A percentile compares a stretch with the other conserved stretches of the same genome.
These are phyloP conservation scores for Atkinsonella hypoxylon DNA, from an alignment of 2,329 filamentous ascomycete genomes.

Conservation along the genomic window DNA sequence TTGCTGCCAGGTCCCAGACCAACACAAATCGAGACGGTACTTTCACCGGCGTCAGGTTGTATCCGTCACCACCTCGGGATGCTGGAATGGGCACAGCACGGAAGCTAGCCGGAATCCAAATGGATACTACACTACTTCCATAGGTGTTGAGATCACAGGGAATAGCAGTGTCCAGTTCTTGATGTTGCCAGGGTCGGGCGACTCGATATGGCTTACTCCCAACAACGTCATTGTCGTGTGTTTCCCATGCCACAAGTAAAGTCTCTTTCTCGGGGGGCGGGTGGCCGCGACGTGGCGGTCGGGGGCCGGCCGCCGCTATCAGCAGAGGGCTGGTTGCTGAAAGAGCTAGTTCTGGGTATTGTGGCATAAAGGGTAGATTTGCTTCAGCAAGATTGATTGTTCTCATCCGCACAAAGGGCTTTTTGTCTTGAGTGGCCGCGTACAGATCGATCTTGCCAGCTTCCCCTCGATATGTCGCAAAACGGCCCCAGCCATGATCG, in stretches of 20 bases:
- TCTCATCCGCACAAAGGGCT: constrained; percentile 23
- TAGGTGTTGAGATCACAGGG: constrained; percentile 25
- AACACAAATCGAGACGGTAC: constrained; percentile 24
- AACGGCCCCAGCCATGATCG: constrained; percentile 20
- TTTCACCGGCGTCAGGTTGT: constrained; percentile 20
- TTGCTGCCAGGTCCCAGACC: constrained; percentile 27
- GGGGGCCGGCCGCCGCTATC: constrained; percentile 25
- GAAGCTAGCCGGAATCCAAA: constrained; percentile 28
- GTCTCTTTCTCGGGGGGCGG: constrained; percentile 26
- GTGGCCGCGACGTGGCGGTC: constrained; percentile 24
- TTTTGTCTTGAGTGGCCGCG: constrained; percentile 20
- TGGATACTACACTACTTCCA: constrained; percentile 26
- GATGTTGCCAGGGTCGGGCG: constrained; percentile 24
- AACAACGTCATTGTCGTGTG: constrained; percentile 14
- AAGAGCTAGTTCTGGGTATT: constrained; percentile 28
- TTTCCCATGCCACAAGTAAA: constrained; percentile 28
- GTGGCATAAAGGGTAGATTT: constrained; percentile 24
- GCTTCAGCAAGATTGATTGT: constrained; percentile 24
- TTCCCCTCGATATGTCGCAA: constrained; percentile 24
- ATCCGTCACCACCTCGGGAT: constrained; percentile 15
- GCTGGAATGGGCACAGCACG: constrained; percentile 19
- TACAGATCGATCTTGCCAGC: constrained; percentile 22
- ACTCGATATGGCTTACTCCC: constrained; percentile 23
- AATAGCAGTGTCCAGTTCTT: constrained; percentile 27
- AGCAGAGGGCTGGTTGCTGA: constrained; percentile 27